Base-by-base conservation (phyloP, 805 yeast species). In the Debaryomyces prosopidis region DNA sequence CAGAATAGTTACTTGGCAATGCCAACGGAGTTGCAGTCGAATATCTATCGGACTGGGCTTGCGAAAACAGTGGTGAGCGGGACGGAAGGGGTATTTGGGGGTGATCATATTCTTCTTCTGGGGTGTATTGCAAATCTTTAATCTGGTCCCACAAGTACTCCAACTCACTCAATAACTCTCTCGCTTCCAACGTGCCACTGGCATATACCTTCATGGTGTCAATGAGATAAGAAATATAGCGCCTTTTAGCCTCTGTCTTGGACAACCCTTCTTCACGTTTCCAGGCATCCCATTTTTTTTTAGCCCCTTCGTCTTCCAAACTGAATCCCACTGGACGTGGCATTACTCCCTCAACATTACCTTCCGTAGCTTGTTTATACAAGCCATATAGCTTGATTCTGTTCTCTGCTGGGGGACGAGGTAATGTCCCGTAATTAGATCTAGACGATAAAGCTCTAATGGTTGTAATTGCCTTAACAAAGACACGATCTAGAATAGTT, bases 311-410 rank as follows among this genome's bases (percentile, higher is more conserved):
- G 55, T 82, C 88, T 51, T 83, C 89, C 7, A 79, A 70, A 1
- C 78, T 63, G 35, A 61, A 63, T 4, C 90, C 91, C 1, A 65
- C 63, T 0, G 92, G 92, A 39, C 89, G 68, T 2, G 77, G 76
- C 81, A 86, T 77, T 35, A 85, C 72, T 2, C 84, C 84, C 39
- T 76, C 78, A 7, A 87, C 89, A 60, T 89, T 82, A 6, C 96
- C 96, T 63, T 87, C 92, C 4, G 95, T 89, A 1, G 96, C 91
- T 60, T 89, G 96, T 57, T 89, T 89, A 66, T 88, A 89, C 41
- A 89, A 73, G 0, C 96, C 96, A 61, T 89, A 89, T 3, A 89
- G 72, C 51, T 75, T 75, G 46, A 85, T 81, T 28, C 96, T 64
- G 48, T 73, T 79, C 43, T 82, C 85, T 2, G 87, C 77, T 0